Base-by-base conservation (phyloP, 2,329 filamentous ascomycete species). In the Aspergillus ibericus region DNA sequence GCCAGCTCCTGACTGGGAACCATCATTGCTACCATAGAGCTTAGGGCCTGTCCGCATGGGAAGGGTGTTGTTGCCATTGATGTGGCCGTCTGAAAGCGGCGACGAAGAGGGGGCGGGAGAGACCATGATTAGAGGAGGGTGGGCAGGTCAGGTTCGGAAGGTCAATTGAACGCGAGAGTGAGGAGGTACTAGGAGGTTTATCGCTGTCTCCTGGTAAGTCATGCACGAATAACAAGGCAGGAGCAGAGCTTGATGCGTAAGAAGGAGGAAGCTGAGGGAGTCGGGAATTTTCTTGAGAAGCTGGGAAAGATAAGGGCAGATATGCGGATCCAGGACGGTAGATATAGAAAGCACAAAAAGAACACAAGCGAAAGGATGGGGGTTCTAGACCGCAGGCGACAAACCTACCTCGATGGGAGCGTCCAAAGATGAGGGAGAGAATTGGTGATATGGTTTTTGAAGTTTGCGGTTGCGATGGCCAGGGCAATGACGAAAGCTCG, bases 1-100 rank as follows among this genome's bases (percentile, higher is more conserved):
- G 10, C 74, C 73, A 20, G 72, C 29, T 56, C 75, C 76, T 15
- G 76, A 77, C 44, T 68, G 67, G 12, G 65, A 53, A 36, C 68
- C 69, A 52, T 76, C 74, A 13, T 69, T 66, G 53, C 71, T 71
- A 15, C 64, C 67, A 53, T 69, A 69, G 13, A 72, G 66, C 65
- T 74, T 75, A 35, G 72, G 70, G 16, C 62, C 65, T 12, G 72
- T 67, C 7, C 68, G 68, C 25, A 63, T 46, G 38, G 72, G 72
- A 42, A 74, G 60, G 22, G 60, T 50, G 46, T 67, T 61, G 50
- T 54, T 59, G 61, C 68, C 68, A 66, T 70, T 73, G 63, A 63
- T 52, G 35, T 61, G 59, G 29, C 59, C 56, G 55, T 72, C 70
- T 38, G 69, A 62, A 36, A 59, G 62, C 12, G 70, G 67, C 47